A percentile compares a stretch with the other conserved stretches of the same genome.
Evolutionary conservation across 83 land plant genomes (phyloP).

Genomic region (Thuja plicata): DNA sequence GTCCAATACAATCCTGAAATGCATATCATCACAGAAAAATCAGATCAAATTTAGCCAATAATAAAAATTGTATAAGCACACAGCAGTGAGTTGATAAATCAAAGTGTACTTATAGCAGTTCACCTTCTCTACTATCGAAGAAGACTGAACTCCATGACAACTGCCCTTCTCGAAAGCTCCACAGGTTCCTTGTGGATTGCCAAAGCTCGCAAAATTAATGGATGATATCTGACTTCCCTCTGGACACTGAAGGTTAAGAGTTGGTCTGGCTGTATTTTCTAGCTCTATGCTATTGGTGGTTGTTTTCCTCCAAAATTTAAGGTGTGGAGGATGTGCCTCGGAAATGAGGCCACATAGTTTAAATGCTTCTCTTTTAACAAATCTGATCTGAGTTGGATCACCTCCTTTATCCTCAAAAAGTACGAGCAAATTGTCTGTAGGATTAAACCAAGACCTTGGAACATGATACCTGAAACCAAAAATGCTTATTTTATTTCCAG

Average conservation of each 20-base stretch:
- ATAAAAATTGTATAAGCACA: not conserved
- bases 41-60: not conserved
- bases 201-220: constrained; percentile 69
- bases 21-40: not conserved
- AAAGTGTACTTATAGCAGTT: not conserved
- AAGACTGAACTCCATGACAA: constrained; percentile 59
- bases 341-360: constrained; percentile 32
- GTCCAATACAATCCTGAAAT: constrained; percentile 22
- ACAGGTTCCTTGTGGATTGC: constrained; percentile 63
- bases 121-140: constrained; percentile 46
- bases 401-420: constrained; percentile 87
- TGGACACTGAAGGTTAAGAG: constrained; percentile 41
- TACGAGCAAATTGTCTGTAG: constrained; percentile 65
- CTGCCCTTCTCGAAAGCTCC: constrained; percentile 46
- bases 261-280: constrained; percentile 27
- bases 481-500: not conserved
- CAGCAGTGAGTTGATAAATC: not conserved
- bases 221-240: constrained; percentile 31
- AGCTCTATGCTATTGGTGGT: constrained; percentile 30
- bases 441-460: constrained; percentile 80
- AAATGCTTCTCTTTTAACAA: constrained; percentile 40
- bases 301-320: constrained; percentile 20
- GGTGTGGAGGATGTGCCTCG: constrained; percentile 47
- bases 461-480: constrained; percentile 74
- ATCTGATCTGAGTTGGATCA: constrained; percentile 55